Base-by-base conservation (phyloP, 345 rosid genomes). In the Raphanus sativus region DNA sequence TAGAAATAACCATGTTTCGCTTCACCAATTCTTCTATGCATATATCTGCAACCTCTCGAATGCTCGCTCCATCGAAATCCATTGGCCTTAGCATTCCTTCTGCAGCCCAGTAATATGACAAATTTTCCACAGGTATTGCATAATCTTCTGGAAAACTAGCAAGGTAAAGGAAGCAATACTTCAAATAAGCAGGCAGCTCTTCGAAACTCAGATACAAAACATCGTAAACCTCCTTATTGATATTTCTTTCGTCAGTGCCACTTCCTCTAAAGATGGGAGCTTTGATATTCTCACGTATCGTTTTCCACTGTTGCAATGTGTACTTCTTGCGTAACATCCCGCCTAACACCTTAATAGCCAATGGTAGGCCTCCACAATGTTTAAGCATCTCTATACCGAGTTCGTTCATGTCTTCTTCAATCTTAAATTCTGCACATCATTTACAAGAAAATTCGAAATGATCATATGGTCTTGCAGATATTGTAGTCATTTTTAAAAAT, bases 21-120 rank as follows among this genome's bases (percentile, higher is more conserved):
- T 70, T 67, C 2, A 60, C 64, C 28, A 87, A 74, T 65, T 85
- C 78, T 26, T 16, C 56, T 24, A 85, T 33, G 63, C 74, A 80
- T 4, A 9, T 4, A 26, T 80, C 55, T 0, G 66, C 86, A 0
- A 63, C 78, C 25, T 84, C 82, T 15, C 63, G 78, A 5, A 67
- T n/a, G 1, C 59, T 24, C 9, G 16, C 75, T 30, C 70, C 80
- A 17, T 76, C 66, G 17, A 29, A 64, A 34, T 26, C 1, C 0
- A 36, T 56, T 2, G 55, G 45, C 50, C 4, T 2, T 16, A n/a
- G 8, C 25, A 87, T 38, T 50, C 86, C 89, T 64, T 84, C 84
- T 2, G 85, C 87, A 12, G 75, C 67, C 89, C 84, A 87, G 40
- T 80, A 75, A 16, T 48, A 65, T 12, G 71, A 52, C 21, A 85